phyloP scores from a whole-genome alignment of 176 grass and related monocot genomes.

The Phyllostachys edulis region DNA sequence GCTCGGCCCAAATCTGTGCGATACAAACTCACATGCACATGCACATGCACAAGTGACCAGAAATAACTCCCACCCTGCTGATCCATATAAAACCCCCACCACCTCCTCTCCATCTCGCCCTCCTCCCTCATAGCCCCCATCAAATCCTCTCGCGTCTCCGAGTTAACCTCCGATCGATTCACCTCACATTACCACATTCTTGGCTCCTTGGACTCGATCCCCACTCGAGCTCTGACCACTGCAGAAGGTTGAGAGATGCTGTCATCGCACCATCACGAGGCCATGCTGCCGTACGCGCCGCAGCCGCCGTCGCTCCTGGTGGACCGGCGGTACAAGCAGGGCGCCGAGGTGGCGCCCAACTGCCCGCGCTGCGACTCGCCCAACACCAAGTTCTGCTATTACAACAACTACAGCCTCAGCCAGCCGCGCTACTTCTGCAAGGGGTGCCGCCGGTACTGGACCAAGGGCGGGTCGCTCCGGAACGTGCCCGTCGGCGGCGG shows the following conservation, averaged over 20 bases:
- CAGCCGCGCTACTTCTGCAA: conserved; percentile 99
- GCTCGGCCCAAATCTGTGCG: conserved; percentile 40
- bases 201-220: not conserved
- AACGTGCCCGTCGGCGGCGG: conserved; percentile 86
- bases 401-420: conserved; percentile 97
- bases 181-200: conserved; percentile 38
- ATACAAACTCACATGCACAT: conserved; percentile 64
- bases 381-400: conserved; percentile 99
- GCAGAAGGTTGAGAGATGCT: conserved; percentile 34
- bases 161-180: not conserved
- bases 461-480: conserved; percentile 87
- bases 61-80: not conserved
- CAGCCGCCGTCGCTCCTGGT: conserved; percentile 41
- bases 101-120: conserved; percentile 11
- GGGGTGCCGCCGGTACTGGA: conserved; percentile 88
- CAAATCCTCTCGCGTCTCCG: conserved; percentile 1
- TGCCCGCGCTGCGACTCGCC: conserved; percentile 85
- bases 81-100: conserved; percentile 48
- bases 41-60: conserved; percentile 50
- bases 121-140: not conserved
- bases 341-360: conserved; percentile 59
- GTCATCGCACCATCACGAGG: conserved; percentile 49
- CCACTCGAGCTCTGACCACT: conserved; percentile 6
- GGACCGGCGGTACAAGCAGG: conserved; percentile 64
- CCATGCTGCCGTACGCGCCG: conserved; percentile 58